A percentile compares a stretch with the other conserved stretches of the same genome.
Evolutionary conservation across 2,329 filamentous ascomycete genomes (phyloP).

Genomic region (Bertia moriformis): DNA sequence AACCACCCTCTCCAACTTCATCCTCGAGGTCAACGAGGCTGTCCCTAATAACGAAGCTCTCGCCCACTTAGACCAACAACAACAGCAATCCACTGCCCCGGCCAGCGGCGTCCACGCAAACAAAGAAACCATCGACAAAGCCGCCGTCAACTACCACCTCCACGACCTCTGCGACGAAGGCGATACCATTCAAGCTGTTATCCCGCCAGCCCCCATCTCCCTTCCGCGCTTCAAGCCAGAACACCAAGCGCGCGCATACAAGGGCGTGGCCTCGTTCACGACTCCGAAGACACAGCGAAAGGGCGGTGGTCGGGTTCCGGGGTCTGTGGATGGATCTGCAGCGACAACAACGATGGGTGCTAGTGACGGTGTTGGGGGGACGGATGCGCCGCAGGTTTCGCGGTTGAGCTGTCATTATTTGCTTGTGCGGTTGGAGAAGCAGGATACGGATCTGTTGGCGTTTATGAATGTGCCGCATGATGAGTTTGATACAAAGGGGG

Average conservation of each 20-base stretch:
- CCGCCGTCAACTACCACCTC: background rate
- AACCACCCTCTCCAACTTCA: background rate
- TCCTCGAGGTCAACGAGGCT: background rate
- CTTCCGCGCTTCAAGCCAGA: background rate
- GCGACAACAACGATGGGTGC: no score
- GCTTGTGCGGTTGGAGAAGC: conserved; percentile 1
- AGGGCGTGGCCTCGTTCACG: background rate
- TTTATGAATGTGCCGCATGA: conserved; percentile 1
- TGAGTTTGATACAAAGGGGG: background rate
- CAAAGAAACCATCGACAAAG: background rate
- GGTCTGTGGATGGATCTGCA: background rate
- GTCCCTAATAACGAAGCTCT: background rate
- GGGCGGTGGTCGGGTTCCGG: background rate
- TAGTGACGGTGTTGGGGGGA: no score
- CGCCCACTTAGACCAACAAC: background rate
- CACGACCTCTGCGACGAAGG: background rate
- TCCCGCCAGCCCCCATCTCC: background rate
- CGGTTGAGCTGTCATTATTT: background rate
- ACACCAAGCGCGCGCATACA: background rate
- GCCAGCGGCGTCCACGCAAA: background rate
- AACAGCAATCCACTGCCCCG: no score
- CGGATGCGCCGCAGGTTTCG: background rate
- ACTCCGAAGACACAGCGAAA: background rate
- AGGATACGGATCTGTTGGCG: background rate
- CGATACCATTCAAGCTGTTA: background rate